These are phyloP conservation scores for Diaporthe batatas DNA, from an alignment of 2,329 filamentous ascomycete genomes.

Conservation along the genomic window DNA sequence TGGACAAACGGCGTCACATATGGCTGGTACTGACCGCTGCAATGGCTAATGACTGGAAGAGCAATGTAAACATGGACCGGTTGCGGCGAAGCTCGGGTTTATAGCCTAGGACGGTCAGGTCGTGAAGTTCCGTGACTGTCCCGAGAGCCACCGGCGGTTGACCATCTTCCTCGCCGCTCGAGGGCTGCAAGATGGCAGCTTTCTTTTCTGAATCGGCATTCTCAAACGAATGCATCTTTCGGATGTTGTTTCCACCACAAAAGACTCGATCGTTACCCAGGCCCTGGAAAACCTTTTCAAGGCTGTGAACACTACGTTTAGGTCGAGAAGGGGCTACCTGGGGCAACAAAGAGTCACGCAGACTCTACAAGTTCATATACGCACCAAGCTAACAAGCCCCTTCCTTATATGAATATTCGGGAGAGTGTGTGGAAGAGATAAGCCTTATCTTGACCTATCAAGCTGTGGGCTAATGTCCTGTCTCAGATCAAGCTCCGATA, in stretches of 20 bases:
- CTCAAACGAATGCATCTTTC: constrained; percentile 32
- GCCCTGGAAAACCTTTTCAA: not conserved
- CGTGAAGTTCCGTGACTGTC: constrained; percentile 47
- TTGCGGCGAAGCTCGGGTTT: constrained; percentile 69
- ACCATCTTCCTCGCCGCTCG: constrained; percentile 36
- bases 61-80: constrained; percentile 69
- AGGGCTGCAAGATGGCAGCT: not conserved
- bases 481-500: not conserved
- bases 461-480: not conserved
- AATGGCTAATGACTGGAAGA: constrained; percentile 73
- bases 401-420: not conserved
- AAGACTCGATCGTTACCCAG: not conserved
- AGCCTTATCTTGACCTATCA: constrained; percentile 41
- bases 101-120: constrained; percentile 64
- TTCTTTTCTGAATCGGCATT: constrained; percentile 20
- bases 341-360: not conserved
- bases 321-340: not conserved
- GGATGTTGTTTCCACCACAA: too few relatives aligned
- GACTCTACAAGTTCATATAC: not conserved
- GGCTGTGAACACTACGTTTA: too few relatives aligned
- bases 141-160: constrained; percentile 19
- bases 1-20: not conserved
- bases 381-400: not conserved
- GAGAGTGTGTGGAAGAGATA: constrained; percentile 29
- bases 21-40: constrained; percentile 57